Conservation (phyloP, 139 green algal genomes). For the Pleodorina starrii region DNA sequence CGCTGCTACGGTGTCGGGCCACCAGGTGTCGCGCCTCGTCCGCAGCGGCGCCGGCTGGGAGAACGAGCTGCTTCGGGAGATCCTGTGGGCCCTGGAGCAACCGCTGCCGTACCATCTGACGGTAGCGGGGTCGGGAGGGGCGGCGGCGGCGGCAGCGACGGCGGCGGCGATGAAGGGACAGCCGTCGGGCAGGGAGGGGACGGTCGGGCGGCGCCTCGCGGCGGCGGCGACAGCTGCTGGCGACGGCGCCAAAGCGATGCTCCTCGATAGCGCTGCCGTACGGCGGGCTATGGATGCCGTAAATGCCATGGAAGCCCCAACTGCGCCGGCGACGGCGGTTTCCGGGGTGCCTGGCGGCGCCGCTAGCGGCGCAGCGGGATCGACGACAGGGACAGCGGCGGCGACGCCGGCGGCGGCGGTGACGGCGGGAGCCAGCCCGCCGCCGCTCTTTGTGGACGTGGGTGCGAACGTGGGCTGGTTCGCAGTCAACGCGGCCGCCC, state of each 20-base stretch:
- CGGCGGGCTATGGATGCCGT: no score
- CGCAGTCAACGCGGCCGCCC: slow-evolving; percentile 25
- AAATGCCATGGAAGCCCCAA: no score
- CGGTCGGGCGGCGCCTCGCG: neutral
- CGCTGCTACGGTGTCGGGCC: no score
- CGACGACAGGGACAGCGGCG: neutral
- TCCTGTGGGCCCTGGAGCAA: slow-evolving; percentile 15
- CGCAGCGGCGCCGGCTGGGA: slow-evolving; percentile 25
- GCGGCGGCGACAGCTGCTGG: neutral
- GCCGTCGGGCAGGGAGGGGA: neutral
- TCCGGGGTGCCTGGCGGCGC: neutral
- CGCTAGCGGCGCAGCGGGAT: neutral
- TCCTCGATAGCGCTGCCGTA: slow-evolving; percentile 37
- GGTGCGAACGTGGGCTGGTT: slow-evolving; percentile 55
- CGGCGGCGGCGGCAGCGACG: neutral
- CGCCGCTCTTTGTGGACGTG: slow-evolving; percentile 50
- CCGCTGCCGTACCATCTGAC: slow-evolving; percentile 4
- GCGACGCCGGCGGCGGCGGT: neutral
- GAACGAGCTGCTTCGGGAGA: neutral
- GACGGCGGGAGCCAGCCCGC: neutral
- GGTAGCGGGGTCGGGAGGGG: neutral
- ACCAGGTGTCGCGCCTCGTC: slow-evolving; percentile 30
- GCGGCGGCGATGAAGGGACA: neutral
- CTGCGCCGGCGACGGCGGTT: no score
- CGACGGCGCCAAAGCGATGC: neutral